Base-by-base conservation (phyloP, 345 rosid species). In the Eucalyptus pauciflora region DNA sequence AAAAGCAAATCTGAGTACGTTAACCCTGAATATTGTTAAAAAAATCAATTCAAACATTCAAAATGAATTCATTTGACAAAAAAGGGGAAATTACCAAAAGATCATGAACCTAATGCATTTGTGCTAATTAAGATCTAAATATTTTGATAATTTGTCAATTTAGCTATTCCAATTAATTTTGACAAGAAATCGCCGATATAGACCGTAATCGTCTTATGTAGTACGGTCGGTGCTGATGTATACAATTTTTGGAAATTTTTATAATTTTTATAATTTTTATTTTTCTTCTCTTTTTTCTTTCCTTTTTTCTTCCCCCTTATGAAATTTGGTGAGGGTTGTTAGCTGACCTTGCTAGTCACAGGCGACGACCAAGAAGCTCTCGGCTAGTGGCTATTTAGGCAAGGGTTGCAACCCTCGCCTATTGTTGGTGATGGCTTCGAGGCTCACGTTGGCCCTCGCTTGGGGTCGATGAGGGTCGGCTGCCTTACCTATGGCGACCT, bases 201-300 rank as follows among this genome's bases (percentile, higher is more conserved):
- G 12, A 56, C 3, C 0, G 0, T 0, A 22, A 56, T 4, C 12
- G 3, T 54, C 27, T 18, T 54, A 54, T 54, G 60, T 54, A 22
- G 62, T 6, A 56, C 6, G 2, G 12, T 56, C 1, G 6, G 6
- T 3, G 6, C 27, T 56, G 8, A 56, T 6, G 24, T 22, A 56
- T 56, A 25, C 6, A 25, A 24, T 24, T 56, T 56, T 56, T 56
- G 29, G 2, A 24, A 56, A 2, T 0, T 24, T 56, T 56, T 56
- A 56, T 56, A 56, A 2, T 0, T 24, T 56, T 56, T 56, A 56
- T 56, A 6, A 56, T 56, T 56, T 56, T 56, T 56, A 56, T 22
- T 4, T 9, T 56, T 56, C 6, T 56, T 22, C 13, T 56, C 13
- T 8, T 10, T 24, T 4, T 4, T 24, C 29, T 56, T 56, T 22